Evolutionary conservation across 2,329 filamentous ascomycete species (phyloP).

Genomic region (Fusarium pseudoanthophilum): DNA sequence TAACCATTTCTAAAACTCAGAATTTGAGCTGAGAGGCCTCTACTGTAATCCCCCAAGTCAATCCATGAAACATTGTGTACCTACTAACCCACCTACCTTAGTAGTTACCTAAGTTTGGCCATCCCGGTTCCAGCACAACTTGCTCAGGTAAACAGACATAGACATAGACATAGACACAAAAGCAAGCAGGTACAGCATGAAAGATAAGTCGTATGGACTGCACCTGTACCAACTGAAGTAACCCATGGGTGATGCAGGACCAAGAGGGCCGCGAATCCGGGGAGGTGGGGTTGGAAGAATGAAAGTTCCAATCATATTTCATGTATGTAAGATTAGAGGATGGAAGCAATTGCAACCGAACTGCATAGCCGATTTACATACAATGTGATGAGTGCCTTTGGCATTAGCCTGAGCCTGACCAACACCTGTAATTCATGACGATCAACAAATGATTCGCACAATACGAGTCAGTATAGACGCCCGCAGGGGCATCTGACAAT

Average conservation of each 20-base stretch:
- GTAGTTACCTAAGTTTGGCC: neutral
- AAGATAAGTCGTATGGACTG: neutral
- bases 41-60: neutral
- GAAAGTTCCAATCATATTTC: neutral
- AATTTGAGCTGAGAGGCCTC: neutral
- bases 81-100: neutral
- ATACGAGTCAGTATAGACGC: constrained; percentile 3
- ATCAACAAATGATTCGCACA: neutral
- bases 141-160: neutral
- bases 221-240: neutral
- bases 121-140: neutral
- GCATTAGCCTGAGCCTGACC: neutral
- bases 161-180: neutral
- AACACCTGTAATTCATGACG: constrained; percentile 1
- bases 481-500: neutral
- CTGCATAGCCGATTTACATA: neutral
- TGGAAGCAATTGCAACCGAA: constrained; percentile 12
- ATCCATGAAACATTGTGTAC: neutral
- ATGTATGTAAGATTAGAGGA: neutral
- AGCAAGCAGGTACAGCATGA: neutral
- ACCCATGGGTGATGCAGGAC: neutral
- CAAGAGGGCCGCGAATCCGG: constrained; percentile 8
- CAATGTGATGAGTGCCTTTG: neutral
- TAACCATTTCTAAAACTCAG: neutral
- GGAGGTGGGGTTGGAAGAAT: constrained; percentile 11